Conservation (phyloP, 148 eudicot species). For the Nyssa sinensis region DNA sequence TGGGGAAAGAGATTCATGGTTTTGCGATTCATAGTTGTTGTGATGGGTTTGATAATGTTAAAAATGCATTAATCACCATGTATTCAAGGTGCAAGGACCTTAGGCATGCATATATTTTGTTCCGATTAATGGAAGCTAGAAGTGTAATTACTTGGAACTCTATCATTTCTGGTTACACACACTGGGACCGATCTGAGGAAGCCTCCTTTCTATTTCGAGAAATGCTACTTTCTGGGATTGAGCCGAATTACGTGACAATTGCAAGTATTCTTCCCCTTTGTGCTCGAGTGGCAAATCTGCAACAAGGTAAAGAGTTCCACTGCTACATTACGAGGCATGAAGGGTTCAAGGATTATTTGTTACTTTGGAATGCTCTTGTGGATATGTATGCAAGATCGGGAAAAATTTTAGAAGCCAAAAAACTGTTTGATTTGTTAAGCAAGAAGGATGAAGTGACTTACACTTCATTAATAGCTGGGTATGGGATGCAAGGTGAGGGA, state of each 20-base stretch:
- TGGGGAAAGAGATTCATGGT: slow-evolving; percentile 76
- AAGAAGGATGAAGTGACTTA: slow-evolving; percentile 62
- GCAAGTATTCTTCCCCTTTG: slow-evolving; percentile 71
- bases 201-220: slow-evolving; percentile 70
- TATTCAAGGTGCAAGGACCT: slow-evolving; percentile 74
- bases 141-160: slow-evolving; percentile 75
- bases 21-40: slow-evolving; percentile 47
- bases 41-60: slow-evolving; percentile 50
- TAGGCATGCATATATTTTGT: slow-evolving; percentile 55
- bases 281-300: slow-evolving; percentile 68
- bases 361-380: slow-evolving; percentile 62
- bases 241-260: slow-evolving; percentile 77
- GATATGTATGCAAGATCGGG: slow-evolving; percentile 84
- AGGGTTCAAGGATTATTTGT: slow-evolving; percentile 40
- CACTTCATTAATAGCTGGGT: slow-evolving; percentile 77
- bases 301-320: slow-evolving; percentile 75
- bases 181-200: slow-evolving; percentile 58
- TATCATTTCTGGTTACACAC: slow-evolving; percentile 71
- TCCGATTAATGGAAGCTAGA: slow-evolving; percentile 46
- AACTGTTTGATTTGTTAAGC: slow-evolving; percentile 52
- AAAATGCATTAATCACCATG: slow-evolving; percentile 74
- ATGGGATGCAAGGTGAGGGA: slow-evolving; percentile 71
- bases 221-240: slow-evolving; percentile 53
- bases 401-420: slow-evolving; percentile 47
- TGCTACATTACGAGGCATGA: slow-evolving; percentile 61